Evolutionary conservation across 2,329 filamentous ascomycete species (phyloP).

Genomic region (Knufia petricola): DNA sequence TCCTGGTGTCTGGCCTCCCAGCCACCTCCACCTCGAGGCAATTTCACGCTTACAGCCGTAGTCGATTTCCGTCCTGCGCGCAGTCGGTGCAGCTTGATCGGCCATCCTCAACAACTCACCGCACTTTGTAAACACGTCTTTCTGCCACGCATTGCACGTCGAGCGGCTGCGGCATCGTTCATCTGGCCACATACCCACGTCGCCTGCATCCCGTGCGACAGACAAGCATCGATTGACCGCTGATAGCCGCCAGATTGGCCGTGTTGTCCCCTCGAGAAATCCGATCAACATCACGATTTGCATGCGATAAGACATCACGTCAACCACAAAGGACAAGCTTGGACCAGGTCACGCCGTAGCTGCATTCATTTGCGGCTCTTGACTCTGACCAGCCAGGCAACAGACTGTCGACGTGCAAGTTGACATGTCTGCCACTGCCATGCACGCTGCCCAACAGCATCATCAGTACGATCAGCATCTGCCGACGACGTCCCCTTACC

Average conservation of each 20-base stretch:
- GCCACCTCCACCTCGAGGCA: conserved; percentile 3
- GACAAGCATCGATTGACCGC: background rate
- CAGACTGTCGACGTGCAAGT: background rate
- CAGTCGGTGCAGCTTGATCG: background rate
- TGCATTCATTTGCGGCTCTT: conserved; percentile 1
- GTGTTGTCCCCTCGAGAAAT: conserved; percentile 1
- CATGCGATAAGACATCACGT: conserved; percentile 8
- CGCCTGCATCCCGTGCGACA: background rate
- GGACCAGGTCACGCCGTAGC: background rate
- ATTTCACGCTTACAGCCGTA: background rate
- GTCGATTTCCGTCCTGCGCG: background rate
- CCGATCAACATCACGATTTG: background rate
- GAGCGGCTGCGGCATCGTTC: background rate
- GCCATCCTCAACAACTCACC: background rate
- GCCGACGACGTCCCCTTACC: conserved; percentile 6
- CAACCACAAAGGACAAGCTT: conserved; percentile 8
- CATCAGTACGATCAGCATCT: background rate
- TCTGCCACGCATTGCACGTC: background rate
- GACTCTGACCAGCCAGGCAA: background rate
- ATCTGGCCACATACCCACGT: background rate
- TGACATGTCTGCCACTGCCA: conserved; percentile 10
- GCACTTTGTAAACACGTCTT: background rate
- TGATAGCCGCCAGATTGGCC: background rate
- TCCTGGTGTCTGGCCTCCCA: background rate
- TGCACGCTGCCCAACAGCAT: conserved; percentile 12